Percentiles rank a stretch among this genome's conserved stretches.
Conservation (phyloP, 176 grass and related monocot species). For the Oropetium thomaeum region DNA sequence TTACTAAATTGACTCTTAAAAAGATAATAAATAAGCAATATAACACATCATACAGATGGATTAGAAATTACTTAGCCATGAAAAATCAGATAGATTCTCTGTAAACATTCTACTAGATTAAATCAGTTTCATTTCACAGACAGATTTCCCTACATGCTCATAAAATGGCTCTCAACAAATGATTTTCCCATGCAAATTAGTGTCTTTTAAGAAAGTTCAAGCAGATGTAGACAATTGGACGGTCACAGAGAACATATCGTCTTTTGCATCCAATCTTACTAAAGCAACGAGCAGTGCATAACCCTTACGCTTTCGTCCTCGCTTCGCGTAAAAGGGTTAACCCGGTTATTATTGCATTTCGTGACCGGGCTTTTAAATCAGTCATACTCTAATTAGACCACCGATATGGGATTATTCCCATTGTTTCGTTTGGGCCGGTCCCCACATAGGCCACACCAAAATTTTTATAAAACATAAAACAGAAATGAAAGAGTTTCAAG, state of each 20-base stretch:
- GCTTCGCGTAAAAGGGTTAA: too few relatives aligned
- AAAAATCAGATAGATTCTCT: not conserved
- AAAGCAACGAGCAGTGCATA: conserved; percentile 18
- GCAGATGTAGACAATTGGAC: not conserved
- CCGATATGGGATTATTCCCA: too few relatives aligned
- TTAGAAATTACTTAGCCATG: not conserved
- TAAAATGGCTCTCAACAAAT: not conserved
- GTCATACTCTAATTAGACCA: too few relatives aligned
- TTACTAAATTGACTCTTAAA: not conserved
- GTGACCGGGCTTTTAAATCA: too few relatives aligned
- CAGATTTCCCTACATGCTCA: not conserved
- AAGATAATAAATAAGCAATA: not conserved
- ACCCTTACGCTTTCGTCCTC: too few relatives aligned
- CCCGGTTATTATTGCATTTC: too few relatives aligned
- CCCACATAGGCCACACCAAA: not conserved
- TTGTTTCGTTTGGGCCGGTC: too few relatives aligned
- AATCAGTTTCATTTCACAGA: not conserved
- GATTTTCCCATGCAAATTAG: not conserved
- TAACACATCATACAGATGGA: not conserved
- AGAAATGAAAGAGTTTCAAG: not conserved
- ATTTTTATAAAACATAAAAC: not conserved
- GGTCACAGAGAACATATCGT: not conserved
- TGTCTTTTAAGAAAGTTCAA: not conserved
- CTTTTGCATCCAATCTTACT: not conserved
- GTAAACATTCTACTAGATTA: not conserved